Evolutionary conservation across 2,329 filamentous ascomycete species (phyloP), one percentile per base, ranked within the genome.

Genomic region (Penicillium sp.): DNA sequence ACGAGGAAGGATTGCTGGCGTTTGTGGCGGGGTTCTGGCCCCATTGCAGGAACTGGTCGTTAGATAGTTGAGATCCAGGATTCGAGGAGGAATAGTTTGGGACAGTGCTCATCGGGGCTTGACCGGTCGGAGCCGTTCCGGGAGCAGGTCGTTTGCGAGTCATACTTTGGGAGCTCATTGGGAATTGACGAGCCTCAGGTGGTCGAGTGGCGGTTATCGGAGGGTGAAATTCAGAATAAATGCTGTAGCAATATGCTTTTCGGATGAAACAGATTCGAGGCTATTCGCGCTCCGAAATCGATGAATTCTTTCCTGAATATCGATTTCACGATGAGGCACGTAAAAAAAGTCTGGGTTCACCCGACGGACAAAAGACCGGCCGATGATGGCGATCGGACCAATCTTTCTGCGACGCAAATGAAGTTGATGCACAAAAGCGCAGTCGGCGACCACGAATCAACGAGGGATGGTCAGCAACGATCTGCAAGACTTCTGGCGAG

Each of bases 111-210:
- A 81, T 73, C 59, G 76, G 76, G 36, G 78, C 76, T 45, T 84
- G 82, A 21, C 81, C 74, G 59, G 82, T 74, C n/a, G 89, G 86
- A 34, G 84, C 81, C 56, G 85, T 77, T 68, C 87, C 88, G 51
- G 89, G 86, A 43, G 89, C 88, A 61, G 87, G 79, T 70, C 89
- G 82, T 77, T 94, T 94, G 72, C 88, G 78, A 47, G 73, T 75
- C 39, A 73, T 65, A 45, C 71, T 70, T 67, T 76, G 73, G 21
- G 74, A 70, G 48, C 70, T 66, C 73, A 74, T 76, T 51, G 48
- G 60, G 56, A 57, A 55, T 13, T 33, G 24, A 28, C 18, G 36
- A 24, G 21, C 18, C 42, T 26, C 33, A 28, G 34, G 38, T 38
- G n/a, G 18, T 43, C 36, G 44, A 42, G 28, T n/a, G 44, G 23